These are phyloP conservation scores for Saccharomycopsis babjevae DNA, from an alignment of 805 yeast species.

Conservation along the genomic window DNA sequence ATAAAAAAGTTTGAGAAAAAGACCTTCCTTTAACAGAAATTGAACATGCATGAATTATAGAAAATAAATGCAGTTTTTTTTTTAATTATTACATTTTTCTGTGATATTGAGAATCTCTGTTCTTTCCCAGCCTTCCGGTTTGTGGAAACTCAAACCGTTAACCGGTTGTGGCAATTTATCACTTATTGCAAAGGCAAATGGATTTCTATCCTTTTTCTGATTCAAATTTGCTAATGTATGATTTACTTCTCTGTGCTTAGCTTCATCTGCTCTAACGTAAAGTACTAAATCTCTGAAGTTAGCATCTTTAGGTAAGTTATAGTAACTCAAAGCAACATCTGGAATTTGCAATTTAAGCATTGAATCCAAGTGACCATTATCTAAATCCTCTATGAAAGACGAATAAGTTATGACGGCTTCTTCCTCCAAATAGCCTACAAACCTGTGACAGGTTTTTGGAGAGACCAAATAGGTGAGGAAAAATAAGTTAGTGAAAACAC, in stretches of 20 bases:
- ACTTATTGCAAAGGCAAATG: conserved; percentile 42
- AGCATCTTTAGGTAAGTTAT: conserved; percentile 45
- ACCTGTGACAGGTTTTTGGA: conserved; percentile 62
- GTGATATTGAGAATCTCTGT: conserved; percentile 22
- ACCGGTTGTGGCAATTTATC: conserved; percentile 24
- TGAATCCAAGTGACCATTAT: conserved; percentile 38
- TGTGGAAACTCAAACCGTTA: conserved; percentile 21
- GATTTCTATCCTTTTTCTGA: conserved; percentile 49
- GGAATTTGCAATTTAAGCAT: conserved; percentile 40
- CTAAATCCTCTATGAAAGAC: conserved; percentile 45
- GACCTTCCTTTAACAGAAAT: background rate
- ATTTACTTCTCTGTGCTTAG: conserved; percentile 71
- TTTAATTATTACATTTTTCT: background rate
- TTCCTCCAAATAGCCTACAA: conserved; percentile 70
- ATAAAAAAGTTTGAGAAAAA: too few species aligned
- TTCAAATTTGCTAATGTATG: conserved; percentile 62
- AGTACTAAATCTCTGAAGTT: conserved; percentile 49
- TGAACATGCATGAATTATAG: background rate
- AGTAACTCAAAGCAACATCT: conserved; percentile 51
- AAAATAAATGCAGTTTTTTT: background rate
- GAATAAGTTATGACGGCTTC: conserved; percentile 66
- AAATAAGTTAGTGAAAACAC: conserved; percentile 58
- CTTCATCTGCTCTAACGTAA: conserved; percentile 65
- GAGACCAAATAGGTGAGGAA: conserved; percentile 46
- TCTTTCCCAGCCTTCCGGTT: conserved; percentile 28